Conservation (phyloP, 2,329 filamentous ascomycete species). For the Fonsecaea monophora region DNA sequence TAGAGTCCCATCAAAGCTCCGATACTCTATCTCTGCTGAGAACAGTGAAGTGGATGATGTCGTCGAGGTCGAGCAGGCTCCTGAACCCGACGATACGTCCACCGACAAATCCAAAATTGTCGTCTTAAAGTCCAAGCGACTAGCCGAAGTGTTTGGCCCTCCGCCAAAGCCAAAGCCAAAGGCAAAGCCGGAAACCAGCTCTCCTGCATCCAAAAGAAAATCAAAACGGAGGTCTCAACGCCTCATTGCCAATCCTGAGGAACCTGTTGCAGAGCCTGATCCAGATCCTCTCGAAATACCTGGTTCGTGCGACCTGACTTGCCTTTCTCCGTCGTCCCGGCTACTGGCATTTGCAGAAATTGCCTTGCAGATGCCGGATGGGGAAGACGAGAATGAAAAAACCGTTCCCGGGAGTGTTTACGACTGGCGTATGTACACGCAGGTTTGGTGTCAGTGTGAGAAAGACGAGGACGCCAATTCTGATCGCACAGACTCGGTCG, state of each 20-base stretch:
- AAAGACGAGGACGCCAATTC: slow-evolving; percentile 7
- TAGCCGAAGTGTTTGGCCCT: slow-evolving; percentile 2
- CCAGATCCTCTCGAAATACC: not conserved
- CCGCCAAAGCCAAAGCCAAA: not conserved
- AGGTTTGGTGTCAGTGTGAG: slow-evolving; percentile 26
- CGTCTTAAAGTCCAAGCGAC: slow-evolving; percentile 24
- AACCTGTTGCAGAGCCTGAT: not conserved
- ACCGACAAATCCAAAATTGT: slow-evolving; percentile 26
- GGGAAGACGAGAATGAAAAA: slow-evolving; percentile 30
- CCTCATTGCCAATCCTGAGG: not conserved
- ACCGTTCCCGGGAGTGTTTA: slow-evolving; percentile 26
- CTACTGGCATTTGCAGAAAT: slow-evolving; percentile 36
- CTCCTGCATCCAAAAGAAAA: slow-evolving; percentile 4
- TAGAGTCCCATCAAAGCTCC: slow-evolving; percentile 32
- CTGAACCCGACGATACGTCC: not conserved
- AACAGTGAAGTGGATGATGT: slow-evolving; percentile 12
- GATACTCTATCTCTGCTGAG: slow-evolving; percentile 26
- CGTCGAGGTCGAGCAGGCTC: slow-evolving; percentile 4
- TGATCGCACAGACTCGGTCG: slow-evolving; percentile 24
- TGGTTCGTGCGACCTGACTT: slow-evolving; percentile 29
- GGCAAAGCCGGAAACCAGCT: not conserved
- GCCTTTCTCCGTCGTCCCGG: slow-evolving; percentile 28
- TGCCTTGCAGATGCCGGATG: slow-evolving; percentile 29
- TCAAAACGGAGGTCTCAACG: not conserved
- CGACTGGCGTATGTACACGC: slow-evolving; percentile 27